Base-by-base conservation (phyloP, 768 basidiomycete species). In the Hygrocybe coccinea region DNA sequence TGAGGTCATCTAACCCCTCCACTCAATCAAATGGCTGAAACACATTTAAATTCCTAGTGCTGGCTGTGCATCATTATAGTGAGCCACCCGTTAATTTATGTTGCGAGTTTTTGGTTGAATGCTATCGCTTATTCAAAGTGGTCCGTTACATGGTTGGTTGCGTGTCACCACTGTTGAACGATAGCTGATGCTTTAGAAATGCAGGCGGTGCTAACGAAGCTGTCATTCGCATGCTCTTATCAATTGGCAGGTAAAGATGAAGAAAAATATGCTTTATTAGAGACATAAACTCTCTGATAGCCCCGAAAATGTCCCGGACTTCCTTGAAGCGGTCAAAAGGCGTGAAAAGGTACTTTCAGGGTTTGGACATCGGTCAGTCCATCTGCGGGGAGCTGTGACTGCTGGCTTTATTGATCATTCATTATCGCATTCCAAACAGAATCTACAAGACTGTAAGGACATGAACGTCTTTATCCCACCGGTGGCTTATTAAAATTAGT, bases 191-290 rank as follows among this genome's bases (percentile, higher is more conserved):
- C 17, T 21, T 36, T 47, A 56, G 33, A 25, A 43, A 38, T 46
- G 11, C 24, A 80, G 89, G 91, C 60, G 91, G 92, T 50, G 93
- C 92, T 2, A 93, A 93, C 62, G 92, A 95, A 69, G 91, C 93
- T 5, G 93, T 95, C 58, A 92, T 95, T 65, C 85, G 94, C 12
- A 95, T 95, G 94, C 75, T 95, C 39, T 79, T 91, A 41, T 85
- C 89, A 1, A 93, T 95, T 59, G 92, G 91, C 63, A 83, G 82
- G 82, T 89, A 62, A 64, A 83, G 67, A 19, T 5, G 22, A 21
- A 36, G 8, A 12, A 34, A n/a, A 24, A 5, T 17, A 34, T 36
- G 3, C 21, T 14, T 19, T 29, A 15, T 17, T 2, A 35, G 36
- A 24, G 34, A 44, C 37, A 15, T 34, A 49, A n/a, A 33, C 35